Evolutionary conservation across 139 green algal genomes (phyloP).

Genomic region (Tetradesmus lagerheimii): DNA sequence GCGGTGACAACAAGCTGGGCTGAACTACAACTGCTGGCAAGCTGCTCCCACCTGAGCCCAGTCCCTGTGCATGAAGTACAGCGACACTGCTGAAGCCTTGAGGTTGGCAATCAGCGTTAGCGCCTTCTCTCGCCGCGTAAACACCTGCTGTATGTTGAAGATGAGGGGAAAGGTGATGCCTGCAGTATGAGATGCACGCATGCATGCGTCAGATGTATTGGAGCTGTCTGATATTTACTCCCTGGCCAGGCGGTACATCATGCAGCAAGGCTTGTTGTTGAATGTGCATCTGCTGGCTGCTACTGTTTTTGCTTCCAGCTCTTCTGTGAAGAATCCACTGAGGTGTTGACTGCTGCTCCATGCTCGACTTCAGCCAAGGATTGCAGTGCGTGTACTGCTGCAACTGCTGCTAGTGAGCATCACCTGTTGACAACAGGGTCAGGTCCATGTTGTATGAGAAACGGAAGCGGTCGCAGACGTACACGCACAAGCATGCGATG

Average conservation of each 20-base stretch:
- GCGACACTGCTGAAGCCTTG: conserved; percentile 43
- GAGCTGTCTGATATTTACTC: too few species aligned
- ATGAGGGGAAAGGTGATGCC: conserved; percentile 36
- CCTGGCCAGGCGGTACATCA: too few species aligned
- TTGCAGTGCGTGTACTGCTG: neutral
- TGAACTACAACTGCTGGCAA: neutral
- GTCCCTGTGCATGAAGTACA: conserved; percentile 66
- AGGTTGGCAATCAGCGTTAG: conserved; percentile 41
- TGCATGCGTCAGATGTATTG: neutral
- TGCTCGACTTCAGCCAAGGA: too few species aligned
- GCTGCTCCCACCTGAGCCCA: conserved; percentile 36
- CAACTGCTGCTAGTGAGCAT: neutral
- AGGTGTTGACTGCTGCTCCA: too few species aligned
- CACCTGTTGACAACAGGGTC: conserved; percentile 31
- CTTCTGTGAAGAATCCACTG: too few species aligned
- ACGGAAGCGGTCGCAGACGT: conserved; percentile 25
- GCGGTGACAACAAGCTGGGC: too few species aligned
- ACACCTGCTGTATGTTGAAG: conserved; percentile 41
- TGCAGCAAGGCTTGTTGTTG: too few species aligned
- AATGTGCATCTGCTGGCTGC: too few species aligned
- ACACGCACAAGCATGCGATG: conserved; percentile 1
- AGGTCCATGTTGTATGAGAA: conserved; percentile 47
- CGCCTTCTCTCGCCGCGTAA: conserved; percentile 30
- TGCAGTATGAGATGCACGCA: neutral
- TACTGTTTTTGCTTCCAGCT: too few species aligned